Evolutionary conservation across 306 rosid species (phyloP), one percentile per base, ranked within the genome.

Genomic region (Astragalus membranaceus): DNA sequence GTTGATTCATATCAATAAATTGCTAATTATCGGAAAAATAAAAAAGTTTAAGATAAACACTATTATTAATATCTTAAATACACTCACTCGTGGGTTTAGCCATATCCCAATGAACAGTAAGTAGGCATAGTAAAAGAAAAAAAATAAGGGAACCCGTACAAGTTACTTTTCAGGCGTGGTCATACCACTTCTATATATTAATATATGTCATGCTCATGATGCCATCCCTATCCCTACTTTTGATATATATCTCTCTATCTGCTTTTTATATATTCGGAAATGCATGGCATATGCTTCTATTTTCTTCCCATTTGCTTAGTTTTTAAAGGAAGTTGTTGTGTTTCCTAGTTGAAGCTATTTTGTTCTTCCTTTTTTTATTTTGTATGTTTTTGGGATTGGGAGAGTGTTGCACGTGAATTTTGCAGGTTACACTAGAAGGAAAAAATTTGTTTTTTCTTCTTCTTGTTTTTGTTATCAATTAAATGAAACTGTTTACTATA

Each of bases 341-440:
- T 55, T 60, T 62, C 60, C 63, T 42, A 11, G 73, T 54, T 14
- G 73, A 12, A 55, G 12, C 74, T 57, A 46, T 35, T 37, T 15
- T 12, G 17, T 70, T 70, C 63, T 77, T 75, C 50, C 7, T 26
- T 8, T 46, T 61, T 4, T 14, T 41, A 12, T 14, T 14, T 69
- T 56, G 4, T 47, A 14, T 64, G 67, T 1, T 70, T 78, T 78
- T 53, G 73, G 80, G 76, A 61, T 55, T 79, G 39, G 71, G 80
- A 69, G 75, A 63, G 43, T 41, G 73, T 51, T 51, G 81, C 88
- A 81, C 79, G 85, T 81, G 92, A 89, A 15, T 37, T 57, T 79
- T 48, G 76, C 51, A 55, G 62, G 42, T 42, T 39, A 75, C 57
- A 59, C 37, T 67, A 10, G 13, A 8, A 46, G 15, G 9, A 39